Base-by-base conservation (phyloP, 306 rosid species). In the Trifolium dubium region DNA sequence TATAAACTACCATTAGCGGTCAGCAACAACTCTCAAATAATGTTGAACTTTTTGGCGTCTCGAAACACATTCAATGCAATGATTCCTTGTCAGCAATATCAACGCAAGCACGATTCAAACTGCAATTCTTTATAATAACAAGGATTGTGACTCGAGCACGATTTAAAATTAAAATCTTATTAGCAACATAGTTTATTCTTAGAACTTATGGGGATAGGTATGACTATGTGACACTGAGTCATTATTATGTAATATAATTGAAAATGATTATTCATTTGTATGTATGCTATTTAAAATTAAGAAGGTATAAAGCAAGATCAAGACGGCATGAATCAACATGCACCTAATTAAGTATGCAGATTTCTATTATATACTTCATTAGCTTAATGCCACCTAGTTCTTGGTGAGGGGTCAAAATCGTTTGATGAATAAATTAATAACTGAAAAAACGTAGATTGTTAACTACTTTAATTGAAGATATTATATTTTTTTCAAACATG, bases 301-400 rank as follows among this genome's bases (percentile, higher is more conserved):
- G 10, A 43, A 49, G 11, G n/a, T 30, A 67, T 9, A 47, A 67
- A 67, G 75, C 5, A 67, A 67, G 17, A 77, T 86, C 89, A 91
- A 1, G 83, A 75, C 0, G 90, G 94, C 94, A 87, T 89, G 80
- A 82, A 87, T 85, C 92, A 44, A 81, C 92, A 73, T 84, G 95
- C 39, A 89, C 91, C 88, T 90, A n/a, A n/a, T n/a, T n/a, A 89
- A 8, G 85, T 83, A 66, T 54, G 7, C 19, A 47, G 56, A 78
- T 30, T 59, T 58, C 0, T 11, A 28, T 5, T 58, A 29, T 11
- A 29, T 11, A 23, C 2, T 28, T 5, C 9, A 54, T 54, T 9
- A 56, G 12, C 7, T 28, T 56, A 23, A 28, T 28, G 63, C 35
- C 15, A 56, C 63, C 37, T 56, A 28, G n/a, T 28, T 58, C 15